phyloP scores from a whole-genome alignment of 2,329 filamentous ascomycete species.

The Dothidotthia symphoricarpi region DNA sequence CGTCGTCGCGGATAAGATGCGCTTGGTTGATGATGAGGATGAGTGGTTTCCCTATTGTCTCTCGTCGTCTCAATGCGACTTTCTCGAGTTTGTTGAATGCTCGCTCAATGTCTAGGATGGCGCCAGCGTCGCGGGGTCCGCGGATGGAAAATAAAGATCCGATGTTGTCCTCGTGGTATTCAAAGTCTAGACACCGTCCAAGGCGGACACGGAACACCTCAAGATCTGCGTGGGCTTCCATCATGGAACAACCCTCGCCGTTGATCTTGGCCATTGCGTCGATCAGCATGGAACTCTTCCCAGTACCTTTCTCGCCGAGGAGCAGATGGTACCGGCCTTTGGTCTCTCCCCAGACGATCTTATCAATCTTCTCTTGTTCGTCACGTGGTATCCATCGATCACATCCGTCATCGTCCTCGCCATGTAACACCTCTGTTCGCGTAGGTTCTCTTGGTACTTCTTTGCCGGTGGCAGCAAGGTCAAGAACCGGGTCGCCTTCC shows the following conservation, averaged over 20 bases:
- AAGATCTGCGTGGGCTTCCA: slow-evolving; percentile 90
- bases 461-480: slow-evolving; percentile 52
- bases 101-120: slow-evolving; percentile 89
- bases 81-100: slow-evolving; percentile 98
- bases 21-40: slow-evolving; percentile 94
- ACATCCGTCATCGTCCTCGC: slow-evolving; percentile 50
- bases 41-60: slow-evolving; percentile 64
- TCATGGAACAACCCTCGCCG: slow-evolving; percentile 87
- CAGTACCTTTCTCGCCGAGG: slow-evolving; percentile 92
- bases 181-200: slow-evolving; percentile 91
- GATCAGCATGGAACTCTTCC: slow-evolving; percentile 94
- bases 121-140: slow-evolving; percentile 86
- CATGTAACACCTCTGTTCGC: slow-evolving; percentile 14
- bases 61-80: slow-evolving; percentile 73
- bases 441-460: slow-evolving; percentile 33
- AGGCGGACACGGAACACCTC: slow-evolving; percentile 93
- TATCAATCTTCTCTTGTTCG: slow-evolving; percentile 78
- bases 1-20: slow-evolving; percentile 86
- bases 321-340: slow-evolving; percentile 87
- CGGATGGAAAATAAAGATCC: slow-evolving; percentile 93
- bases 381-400: slow-evolving; percentile 79
- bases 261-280: slow-evolving; percentile 93
- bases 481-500: slow-evolving; percentile 86
- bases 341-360: slow-evolving; percentile 72
- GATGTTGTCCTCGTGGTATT: slow-evolving; percentile 97